Conservation (phyloP, 2,329 filamentous ascomycete species). For the Hypoxylon sp. region DNA sequence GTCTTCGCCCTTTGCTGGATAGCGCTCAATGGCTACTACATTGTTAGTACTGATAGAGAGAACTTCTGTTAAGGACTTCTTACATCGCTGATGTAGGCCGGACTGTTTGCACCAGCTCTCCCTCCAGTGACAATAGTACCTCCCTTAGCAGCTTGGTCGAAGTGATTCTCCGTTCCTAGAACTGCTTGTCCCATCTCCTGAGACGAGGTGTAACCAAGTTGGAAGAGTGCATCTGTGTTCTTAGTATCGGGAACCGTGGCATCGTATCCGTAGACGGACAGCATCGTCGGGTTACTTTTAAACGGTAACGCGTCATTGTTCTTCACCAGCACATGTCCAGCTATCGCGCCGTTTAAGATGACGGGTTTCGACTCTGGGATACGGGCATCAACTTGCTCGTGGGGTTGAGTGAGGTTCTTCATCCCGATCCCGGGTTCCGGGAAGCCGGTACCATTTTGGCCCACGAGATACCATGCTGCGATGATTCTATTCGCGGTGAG, state of each 20-base stretch:
- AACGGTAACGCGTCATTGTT: slow-evolving; percentile 74
- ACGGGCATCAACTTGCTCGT: slow-evolving; percentile 59
- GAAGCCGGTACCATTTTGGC: slow-evolving; percentile 58
- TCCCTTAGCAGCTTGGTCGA: slow-evolving; percentile 59
- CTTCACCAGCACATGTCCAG: slow-evolving; percentile 79
- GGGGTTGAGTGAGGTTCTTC: slow-evolving; percentile 65
- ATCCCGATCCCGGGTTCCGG: slow-evolving; percentile 60
- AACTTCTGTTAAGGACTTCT: slow-evolving; percentile 21
- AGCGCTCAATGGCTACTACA: slow-evolving; percentile 61
- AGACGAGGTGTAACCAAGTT: slow-evolving; percentile 58
- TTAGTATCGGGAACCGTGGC: slow-evolving; percentile 61
- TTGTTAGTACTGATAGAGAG: slow-evolving; percentile 35
- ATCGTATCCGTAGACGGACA: slow-evolving; percentile 71
- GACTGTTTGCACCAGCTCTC: slow-evolving; percentile 59
- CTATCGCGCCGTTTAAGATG: slow-evolving; percentile 62
- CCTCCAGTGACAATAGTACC: slow-evolving; percentile 63
- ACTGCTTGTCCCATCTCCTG: slow-evolving; percentile 56
- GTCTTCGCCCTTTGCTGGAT: slow-evolving; percentile 62
- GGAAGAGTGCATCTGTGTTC: slow-evolving; percentile 56
- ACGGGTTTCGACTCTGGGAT: slow-evolving; percentile 54
- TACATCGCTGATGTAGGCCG: slow-evolving; percentile 59
- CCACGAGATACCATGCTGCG: slow-evolving; percentile 66
- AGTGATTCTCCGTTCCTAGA: slow-evolving; percentile 54
- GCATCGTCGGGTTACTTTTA: slow-evolving; percentile 58
- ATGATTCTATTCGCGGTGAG: slow-evolving; percentile 65